Base-by-base conservation (phyloP, 768 basidiomycete species). In the Tylopilus vinaceipallidus region DNA sequence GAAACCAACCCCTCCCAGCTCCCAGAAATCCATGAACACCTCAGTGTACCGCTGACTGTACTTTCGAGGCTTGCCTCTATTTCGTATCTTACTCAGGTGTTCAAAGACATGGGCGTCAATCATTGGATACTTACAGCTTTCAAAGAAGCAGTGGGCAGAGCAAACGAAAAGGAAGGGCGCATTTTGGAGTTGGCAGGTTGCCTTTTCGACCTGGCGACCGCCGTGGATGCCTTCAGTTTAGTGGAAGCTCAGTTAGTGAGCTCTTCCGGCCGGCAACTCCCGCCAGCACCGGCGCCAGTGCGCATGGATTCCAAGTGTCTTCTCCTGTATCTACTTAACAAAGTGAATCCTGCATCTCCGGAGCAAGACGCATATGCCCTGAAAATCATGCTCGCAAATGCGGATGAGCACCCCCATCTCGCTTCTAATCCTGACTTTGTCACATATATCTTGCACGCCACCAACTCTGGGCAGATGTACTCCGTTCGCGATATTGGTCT, bases 371-470 rank as follows among this genome's bases (percentile, higher is more conserved):
- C 32, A 13, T 50, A 50, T n/a, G 35, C 49, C 8, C 24, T 50
- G 36, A 9, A 50, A 38, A 34, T 50, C 36, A 33, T 45, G n/a
- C 42, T 45, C 11, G 36, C 17, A 17, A 50, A 44, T 32, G 29
- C 20, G 22, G 26, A 44, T n/a, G 49, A 50, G 26, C 29, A 30
- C 4, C 17, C 42, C 9, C 3, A 27, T 1, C n/a, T 50, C 42
- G 17, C 36, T 13, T 45, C 32, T 22, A 10, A 45, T 16, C 49
- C 27, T 6, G 42, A 50, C 17, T 50, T 50, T 9, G 30, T 50
- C 49, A 38, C 36, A 13, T 50, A 50, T 19, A 50, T 50, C 36
- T 19, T 50, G 14, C 32, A 19, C 32, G 29, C 43, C n/a, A 50
- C 49, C 3, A 29, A 29, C 9, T 29, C 42, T 8, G 49, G 49